Conservation (phyloP, 2,329 filamentous ascomycete genomes). For the Microsporum canis region DNA sequence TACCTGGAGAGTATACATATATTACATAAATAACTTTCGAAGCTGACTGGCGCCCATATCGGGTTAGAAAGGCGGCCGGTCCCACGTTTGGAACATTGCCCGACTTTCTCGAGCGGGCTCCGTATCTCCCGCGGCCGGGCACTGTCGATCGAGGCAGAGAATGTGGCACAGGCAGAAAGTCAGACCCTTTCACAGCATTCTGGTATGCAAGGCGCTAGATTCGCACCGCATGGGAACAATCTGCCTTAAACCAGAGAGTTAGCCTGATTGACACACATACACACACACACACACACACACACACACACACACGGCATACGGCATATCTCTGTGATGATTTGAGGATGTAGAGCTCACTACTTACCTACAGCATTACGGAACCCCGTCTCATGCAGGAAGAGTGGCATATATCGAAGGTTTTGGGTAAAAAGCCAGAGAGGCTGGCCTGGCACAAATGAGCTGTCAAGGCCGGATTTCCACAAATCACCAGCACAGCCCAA, state of each 20-base stretch:
- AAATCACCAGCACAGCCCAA: not conserved
- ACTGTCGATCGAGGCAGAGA: not conserved
- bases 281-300: not conserved
- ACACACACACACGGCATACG: not conserved
- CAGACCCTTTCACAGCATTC: not conserved
- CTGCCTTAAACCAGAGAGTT: not conserved
- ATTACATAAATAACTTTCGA: not conserved
- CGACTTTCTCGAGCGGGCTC: not conserved
- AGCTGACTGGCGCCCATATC: not conserved
- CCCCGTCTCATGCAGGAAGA: not conserved
- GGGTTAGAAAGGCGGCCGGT: not conserved
- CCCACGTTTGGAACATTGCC: not conserved
- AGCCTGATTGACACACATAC: not conserved
- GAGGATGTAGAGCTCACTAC: not conserved
- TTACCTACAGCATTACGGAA: not conserved
- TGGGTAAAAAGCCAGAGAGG: not conserved
- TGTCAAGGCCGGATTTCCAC: not conserved
- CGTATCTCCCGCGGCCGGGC: not conserved
- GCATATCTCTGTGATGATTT: not conserved
- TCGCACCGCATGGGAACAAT: not conserved
- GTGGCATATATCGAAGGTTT: constrained; percentile 1
- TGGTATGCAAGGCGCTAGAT: not conserved
- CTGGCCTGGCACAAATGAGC: not conserved
- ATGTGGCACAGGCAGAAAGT: not conserved
- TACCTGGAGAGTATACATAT: not conserved